Evolutionary conservation across 129 eudicot genomes (phyloP).

Genomic region (Artemisia argyi): DNA sequence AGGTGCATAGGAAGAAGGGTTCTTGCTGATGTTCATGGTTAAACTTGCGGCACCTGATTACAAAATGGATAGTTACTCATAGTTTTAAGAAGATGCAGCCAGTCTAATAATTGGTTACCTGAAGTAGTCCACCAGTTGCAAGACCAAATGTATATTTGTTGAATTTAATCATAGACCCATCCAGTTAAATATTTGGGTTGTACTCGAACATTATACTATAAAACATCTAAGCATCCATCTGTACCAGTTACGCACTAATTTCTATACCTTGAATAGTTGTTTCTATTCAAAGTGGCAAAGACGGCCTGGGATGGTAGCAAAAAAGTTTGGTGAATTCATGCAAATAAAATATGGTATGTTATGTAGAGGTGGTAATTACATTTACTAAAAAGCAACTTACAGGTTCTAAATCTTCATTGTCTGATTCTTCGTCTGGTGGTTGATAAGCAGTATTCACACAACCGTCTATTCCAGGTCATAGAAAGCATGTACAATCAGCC

Average conservation of each 20-base stretch:
- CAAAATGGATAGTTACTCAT: background rate
- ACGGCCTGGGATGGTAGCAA: too few species aligned
- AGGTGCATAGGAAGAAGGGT: constrained; percentile 89
- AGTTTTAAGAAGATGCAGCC: background rate
- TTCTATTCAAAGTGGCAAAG: too few species aligned
- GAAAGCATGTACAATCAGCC: too few species aligned
- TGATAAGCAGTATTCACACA: constrained; percentile 55
- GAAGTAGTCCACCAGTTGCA: constrained; percentile 84
- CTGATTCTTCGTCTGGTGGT: constrained; percentile 47
- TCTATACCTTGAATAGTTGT: too few species aligned
- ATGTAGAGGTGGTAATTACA: too few species aligned
- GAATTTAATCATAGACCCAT: constrained; percentile 95
- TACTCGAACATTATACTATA: constrained; percentile 84
- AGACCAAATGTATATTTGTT: constrained; percentile 94
- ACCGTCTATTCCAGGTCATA: background rate
- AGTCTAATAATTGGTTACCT: constrained; percentile 40
- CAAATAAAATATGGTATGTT: too few species aligned
- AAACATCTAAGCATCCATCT: constrained; percentile 39
- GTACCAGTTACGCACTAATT: too few species aligned
- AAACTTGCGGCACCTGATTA: constrained; percentile 73
- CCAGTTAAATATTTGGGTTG: constrained; percentile 65
- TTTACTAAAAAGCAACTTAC: too few species aligned
- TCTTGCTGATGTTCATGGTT: constrained; percentile 80
- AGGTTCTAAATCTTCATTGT: too few species aligned
- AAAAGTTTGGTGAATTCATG: too few species aligned